A percentile compares a stretch with the other conserved stretches of the same genome.
These are phyloP conservation scores for Noccaea caerulescens DNA, from an alignment of 345 rosid species.

Conservation along the genomic window DNA sequence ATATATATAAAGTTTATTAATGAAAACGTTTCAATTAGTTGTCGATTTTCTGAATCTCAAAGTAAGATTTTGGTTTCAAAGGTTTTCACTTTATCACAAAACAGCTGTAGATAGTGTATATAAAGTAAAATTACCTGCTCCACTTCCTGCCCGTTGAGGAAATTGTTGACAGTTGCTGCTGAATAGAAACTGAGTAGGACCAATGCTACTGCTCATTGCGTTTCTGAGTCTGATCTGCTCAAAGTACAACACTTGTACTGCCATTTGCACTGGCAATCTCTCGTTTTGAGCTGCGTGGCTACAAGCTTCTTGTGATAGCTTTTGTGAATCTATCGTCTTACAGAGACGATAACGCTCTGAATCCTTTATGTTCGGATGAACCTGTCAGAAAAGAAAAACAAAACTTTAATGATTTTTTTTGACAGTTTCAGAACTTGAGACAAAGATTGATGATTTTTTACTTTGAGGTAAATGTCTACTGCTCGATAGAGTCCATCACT, in stretches of 20 bases:
- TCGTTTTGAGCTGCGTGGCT: conserved; percentile 98
- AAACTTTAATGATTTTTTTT: background rate
- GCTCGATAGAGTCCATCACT: conserved; percentile 96
- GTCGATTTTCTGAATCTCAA: background rate
- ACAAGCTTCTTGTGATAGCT: conserved; percentile 98
- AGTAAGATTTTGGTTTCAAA: background rate
- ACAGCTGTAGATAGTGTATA: background rate
- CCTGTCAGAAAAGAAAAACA: conserved; percentile 45
- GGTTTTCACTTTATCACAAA: background rate
- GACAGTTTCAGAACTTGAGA: background rate
- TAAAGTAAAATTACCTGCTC: conserved; percentile 51
- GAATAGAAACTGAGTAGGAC: conserved; percentile 76
- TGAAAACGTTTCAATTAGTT: background rate
- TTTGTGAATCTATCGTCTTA: conserved; percentile 93
- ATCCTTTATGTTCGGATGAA: conserved; percentile 89
- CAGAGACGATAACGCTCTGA: conserved; percentile 87
- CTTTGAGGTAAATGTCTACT: conserved; percentile 89
- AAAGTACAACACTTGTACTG: conserved; percentile 87
- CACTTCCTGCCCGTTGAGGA: conserved; percentile 86
- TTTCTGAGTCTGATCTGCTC: conserved; percentile 94
- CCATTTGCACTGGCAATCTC: conserved; percentile 94
- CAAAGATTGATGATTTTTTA: conserved; percentile 33
- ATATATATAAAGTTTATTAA: no score
- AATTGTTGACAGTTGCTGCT: conserved; percentile 60
- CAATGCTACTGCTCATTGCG: conserved; percentile 72